Conservation (phyloP, 208 protist genomes). For the Trypanosoma congolense region DNA sequence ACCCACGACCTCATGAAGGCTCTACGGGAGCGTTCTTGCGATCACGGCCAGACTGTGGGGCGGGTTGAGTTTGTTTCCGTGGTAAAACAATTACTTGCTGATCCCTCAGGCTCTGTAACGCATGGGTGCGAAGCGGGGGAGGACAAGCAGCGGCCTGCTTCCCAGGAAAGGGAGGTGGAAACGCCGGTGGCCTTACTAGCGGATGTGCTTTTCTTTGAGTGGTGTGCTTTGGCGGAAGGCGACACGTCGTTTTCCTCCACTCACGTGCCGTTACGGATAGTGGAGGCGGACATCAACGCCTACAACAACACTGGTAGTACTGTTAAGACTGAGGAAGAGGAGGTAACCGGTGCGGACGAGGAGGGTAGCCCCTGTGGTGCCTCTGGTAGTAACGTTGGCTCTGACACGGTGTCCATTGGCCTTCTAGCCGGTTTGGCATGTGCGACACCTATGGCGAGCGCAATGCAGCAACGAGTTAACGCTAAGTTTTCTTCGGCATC, state of each 20-base stretch:
- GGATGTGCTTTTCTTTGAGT: conserved; percentile 26
- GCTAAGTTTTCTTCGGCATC: not conserved
- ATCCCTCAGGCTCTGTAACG: not conserved
- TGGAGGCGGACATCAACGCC: conserved; percentile 9
- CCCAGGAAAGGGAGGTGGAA: not conserved
- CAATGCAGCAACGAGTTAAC: not conserved
- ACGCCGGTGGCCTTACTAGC: conserved; percentile 13
- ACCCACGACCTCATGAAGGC: conserved; percentile 3
- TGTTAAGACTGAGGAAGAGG: not conserved
- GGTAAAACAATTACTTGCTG: conserved; percentile 3
- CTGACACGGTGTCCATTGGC: conserved; percentile 8
- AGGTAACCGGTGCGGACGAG: not conserved
- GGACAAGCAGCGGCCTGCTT: not conserved
- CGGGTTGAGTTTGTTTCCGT: conserved; percentile 7
- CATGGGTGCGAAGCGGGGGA: not conserved
- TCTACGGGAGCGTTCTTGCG: not conserved
- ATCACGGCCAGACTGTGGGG: not conserved
- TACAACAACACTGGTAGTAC: not conserved
- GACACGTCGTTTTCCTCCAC: conserved; percentile 31
- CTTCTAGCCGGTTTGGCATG: conserved; percentile 24
- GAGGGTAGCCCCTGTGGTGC: no score
- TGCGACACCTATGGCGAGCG: conserved; percentile 17
- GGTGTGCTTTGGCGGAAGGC: conserved; percentile 15
- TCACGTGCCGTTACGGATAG: conserved; percentile 17
- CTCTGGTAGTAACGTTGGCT: no score